Conservation (phyloP, 1,284 basidiomycete genomes). For the Mycena sp. region DNA sequence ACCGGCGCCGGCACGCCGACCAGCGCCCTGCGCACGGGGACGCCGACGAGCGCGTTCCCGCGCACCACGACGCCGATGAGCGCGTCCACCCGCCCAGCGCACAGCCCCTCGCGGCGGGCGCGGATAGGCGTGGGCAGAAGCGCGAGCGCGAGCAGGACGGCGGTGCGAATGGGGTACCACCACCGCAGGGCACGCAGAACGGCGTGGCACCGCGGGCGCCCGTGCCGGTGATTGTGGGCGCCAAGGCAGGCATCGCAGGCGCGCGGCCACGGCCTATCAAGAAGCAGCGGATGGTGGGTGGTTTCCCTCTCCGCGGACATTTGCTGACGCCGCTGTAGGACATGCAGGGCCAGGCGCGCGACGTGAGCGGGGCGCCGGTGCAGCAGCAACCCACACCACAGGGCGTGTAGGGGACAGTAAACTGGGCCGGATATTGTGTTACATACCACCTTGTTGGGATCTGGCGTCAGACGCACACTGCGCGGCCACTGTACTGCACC, state of each 20-base stretch:
- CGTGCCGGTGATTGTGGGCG: constrained; percentile 49
- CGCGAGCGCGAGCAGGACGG: constrained; percentile 40
- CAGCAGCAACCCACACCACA: constrained; percentile 63
- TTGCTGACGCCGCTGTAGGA: constrained; percentile 45
- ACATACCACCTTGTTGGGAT: no score
- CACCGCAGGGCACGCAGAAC: neutral
- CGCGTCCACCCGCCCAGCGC: constrained; percentile 34
- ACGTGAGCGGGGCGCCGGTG: constrained; percentile 50
- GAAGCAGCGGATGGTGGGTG: constrained; percentile 77
- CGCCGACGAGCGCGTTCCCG: constrained; percentile 25
- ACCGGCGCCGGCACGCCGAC: constrained; percentile 7
- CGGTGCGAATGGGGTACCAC: neutral
- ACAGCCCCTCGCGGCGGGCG: constrained; percentile 29
- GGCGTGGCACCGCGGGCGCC: constrained; percentile 27
- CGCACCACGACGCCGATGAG: constrained; percentile 21
- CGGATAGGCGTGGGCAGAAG: constrained; percentile 27
- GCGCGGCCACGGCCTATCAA: constrained; percentile 76
- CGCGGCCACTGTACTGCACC: neutral
- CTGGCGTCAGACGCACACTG: no score
- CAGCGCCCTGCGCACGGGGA: neutral
- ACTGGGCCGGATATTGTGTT: no score
- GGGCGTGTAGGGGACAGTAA: no score
- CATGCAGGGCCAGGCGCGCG: constrained; percentile 55
- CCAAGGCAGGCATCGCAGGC: constrained; percentile 63
- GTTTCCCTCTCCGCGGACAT: constrained; percentile 8